phyloP scores from a whole-genome alignment of 345 rosid genomes.

The Eucalyptus globulus region DNA sequence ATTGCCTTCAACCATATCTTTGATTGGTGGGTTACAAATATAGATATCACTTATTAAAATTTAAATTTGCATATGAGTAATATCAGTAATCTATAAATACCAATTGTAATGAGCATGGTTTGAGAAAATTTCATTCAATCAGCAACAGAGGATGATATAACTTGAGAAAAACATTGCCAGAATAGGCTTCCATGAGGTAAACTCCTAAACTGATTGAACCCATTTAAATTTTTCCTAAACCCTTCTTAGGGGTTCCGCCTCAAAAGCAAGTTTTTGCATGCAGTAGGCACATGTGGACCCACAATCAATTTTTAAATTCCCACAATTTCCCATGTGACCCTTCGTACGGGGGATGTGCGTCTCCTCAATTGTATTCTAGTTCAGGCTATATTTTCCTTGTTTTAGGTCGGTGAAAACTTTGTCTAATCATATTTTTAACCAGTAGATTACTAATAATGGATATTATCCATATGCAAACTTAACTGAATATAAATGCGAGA shows the following conservation, averaged over 20 bases:
- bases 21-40: neutral
- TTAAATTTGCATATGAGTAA: neutral
- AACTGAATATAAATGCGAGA: neutral
- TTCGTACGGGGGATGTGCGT: neutral
- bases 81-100: neutral
- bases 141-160: neutral
- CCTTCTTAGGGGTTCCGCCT: neutral
- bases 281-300: neutral
- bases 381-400: neutral
- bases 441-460: fast-evolving
- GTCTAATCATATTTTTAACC: neutral
- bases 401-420: fast-evolving
- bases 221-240: neutral
- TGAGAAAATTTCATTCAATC: neutral
- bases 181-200: neutral
- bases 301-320: neutral
- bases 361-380: neutral
- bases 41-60: fast-evolving
- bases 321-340: neutral
- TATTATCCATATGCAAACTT: neutral
- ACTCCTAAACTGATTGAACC: neutral
- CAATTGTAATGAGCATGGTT: neutral
- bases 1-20: neutral
- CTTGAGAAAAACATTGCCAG: neutral
- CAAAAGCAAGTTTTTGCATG: neutral